Evolutionary conservation across 2,329 filamentous ascomycete genomes (phyloP), one percentile per base, ranked within the genome.

Genomic region (Colletotrichum salicis): DNA sequence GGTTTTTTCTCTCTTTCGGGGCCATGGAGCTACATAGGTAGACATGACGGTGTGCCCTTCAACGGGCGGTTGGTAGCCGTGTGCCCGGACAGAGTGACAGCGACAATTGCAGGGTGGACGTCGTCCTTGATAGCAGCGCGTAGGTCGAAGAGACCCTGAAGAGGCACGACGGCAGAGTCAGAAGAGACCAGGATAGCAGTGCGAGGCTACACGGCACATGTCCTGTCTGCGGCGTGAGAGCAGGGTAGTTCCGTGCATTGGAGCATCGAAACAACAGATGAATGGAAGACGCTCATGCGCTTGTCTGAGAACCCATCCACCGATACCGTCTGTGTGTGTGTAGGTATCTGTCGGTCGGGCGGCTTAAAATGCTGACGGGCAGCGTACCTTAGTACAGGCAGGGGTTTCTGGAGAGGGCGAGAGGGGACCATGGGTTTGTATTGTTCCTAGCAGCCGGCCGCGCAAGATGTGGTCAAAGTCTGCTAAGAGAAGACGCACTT

Each of bases 211-310:
- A 51, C 24, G 51, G 35, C 22, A 33, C 31, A 35, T 12, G 29
- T 31, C 22, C 31, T 41, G 22, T 35, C 31, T 31, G 22, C 24
- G 35, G 22, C 35, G n/a, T 10, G 11, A 33, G n/a, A 54, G 54
- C 69, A 68, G 64, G 55, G 54, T 29, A 68, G 59, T 55, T 37
- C 65, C 55, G 54, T 68, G 69, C 54, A 59, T 54, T 37, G 45
- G 31, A 27, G 29, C 69, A 63, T 48, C 57, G 64, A 71, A 71
- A 71, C 69, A 56, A 59, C 54, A 69, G 45, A 59, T 48, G 69
- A 59, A 59, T 55, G 52, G 48, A 29, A 45, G 59, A 71, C n/a
- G 69, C 65, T 71, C 69, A 69, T 69, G 59, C 69, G 37, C 55
- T 48, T 64, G 55, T 71, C 65, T 64, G 69, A 71, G 65, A 71